phyloP scores from a whole-genome alignment of 2,329 filamentous ascomycete species.

The Trichoderma asperellum region DNA sequence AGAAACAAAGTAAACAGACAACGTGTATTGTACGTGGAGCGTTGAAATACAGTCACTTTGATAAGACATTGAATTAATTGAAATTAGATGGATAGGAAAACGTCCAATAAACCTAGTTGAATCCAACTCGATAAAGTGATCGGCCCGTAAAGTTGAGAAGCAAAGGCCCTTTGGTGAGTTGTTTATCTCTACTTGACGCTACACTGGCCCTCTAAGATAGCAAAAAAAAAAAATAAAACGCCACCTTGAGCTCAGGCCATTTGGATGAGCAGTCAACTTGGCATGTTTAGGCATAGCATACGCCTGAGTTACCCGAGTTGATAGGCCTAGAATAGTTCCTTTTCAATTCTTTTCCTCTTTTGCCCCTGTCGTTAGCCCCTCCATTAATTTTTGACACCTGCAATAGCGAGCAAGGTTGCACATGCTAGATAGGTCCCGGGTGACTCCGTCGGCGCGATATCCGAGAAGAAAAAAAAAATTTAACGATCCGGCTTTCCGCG shows the following conservation, averaged over 20 bases:
- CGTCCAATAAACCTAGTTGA: background rate
- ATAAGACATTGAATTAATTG: background rate
- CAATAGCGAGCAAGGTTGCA: background rate
- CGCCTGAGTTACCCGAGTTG: background rate
- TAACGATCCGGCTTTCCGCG: slow-evolving; percentile 19
- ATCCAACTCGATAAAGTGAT: background rate
- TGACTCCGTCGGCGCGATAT: background rate
- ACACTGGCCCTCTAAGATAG: background rate
- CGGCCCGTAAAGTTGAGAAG: too few relatives aligned
- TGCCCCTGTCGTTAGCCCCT: background rate
- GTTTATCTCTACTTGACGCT: background rate
- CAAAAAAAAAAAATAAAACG: too few relatives aligned
- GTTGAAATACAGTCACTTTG: background rate
- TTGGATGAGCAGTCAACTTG: background rate
- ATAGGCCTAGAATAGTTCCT: background rate
- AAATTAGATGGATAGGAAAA: background rate
- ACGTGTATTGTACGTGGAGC: too few relatives aligned
- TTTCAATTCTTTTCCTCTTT: background rate
- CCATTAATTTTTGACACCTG: background rate
- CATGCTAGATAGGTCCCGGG: background rate
- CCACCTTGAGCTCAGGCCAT: background rate
- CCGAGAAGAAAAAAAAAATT: background rate
- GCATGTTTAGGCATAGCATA: background rate
- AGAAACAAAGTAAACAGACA: background rate
- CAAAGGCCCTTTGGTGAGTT: background rate